A percentile compares a stretch with the other conserved stretches of the same genome.
These are phyloP conservation scores for Phaeosphaeriaceae sp. DNA, from an alignment of 2,329 filamentous ascomycete species.

Conservation along the genomic window DNA sequence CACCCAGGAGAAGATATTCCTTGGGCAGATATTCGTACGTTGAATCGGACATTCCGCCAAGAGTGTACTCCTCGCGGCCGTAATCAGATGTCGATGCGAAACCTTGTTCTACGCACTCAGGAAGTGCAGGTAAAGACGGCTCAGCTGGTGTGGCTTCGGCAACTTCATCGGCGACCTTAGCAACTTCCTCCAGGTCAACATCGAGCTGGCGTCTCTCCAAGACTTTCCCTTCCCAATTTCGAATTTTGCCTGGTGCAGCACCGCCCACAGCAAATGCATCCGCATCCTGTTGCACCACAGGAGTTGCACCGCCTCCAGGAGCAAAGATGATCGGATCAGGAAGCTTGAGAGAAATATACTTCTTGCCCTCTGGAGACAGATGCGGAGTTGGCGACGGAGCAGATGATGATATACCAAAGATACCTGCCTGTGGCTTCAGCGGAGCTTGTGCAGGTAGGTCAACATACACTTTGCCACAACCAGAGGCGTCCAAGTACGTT, in stretches of 20 bases:
- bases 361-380: slow-evolving; percentile 39
- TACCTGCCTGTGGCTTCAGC: slow-evolving; percentile 19
- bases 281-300: slow-evolving; percentile 11
- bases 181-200: slow-evolving; percentile 22
- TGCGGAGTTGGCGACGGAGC: slow-evolving; percentile 22
- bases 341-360: slow-evolving; percentile 41
- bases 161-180: slow-evolving; percentile 9
- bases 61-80: slow-evolving; percentile 53
- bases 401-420: slow-evolving; percentile 12
- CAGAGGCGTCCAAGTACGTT: slow-evolving; percentile 53
- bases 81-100: slow-evolving; percentile 59
- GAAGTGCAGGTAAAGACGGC: slow-evolving; percentile 24
- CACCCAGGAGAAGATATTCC: slow-evolving; percentile 57
- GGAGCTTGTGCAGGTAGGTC: slow-evolving; percentile 33
- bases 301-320: slow-evolving; percentile 22
- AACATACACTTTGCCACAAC: slow-evolving; percentile 42
- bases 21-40: slow-evolving; percentile 57
- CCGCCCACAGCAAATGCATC: slow-evolving; percentile 15
- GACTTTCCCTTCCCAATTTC: slow-evolving; percentile 31
- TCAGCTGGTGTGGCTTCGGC: slow-evolving; percentile 13
- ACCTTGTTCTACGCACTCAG: slow-evolving; percentile 58
- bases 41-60: slow-evolving; percentile 52
- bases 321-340: slow-evolving; percentile 39
- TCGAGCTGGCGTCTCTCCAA: slow-evolving; percentile 34
- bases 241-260: slow-evolving; percentile 20